Evolutionary conservation across 306 rosid species (phyloP), one percentile per base, ranked within the genome.

Genomic region (Prunus salicina): DNA sequence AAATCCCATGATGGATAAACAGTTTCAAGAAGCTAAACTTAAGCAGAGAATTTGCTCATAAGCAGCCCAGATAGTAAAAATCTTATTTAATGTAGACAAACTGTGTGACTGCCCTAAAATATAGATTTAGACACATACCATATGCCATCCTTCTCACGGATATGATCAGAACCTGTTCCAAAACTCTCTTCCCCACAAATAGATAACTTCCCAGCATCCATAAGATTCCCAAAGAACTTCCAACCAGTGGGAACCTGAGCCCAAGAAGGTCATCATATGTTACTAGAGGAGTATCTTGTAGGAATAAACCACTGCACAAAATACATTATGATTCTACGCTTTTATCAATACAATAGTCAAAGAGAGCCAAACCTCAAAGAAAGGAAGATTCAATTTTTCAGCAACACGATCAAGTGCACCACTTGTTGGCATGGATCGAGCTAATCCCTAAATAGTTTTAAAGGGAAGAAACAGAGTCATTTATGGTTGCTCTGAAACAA

Each of bases 151-250:
- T 96, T 96, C 88, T 96, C 99, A 18, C 99, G 99, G 80, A 96
- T 96, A 78, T 96, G 99, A 82, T 96, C 99, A 12, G 99, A 96
- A 67, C 98, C 98, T 46, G 98, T 96, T 86, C 99, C 97, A 27
- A 96, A 96, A 79, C 99, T 96, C 86, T 96, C 99, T 82, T 96
- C 99, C 66, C 99, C 99, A 13, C 99, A 96, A 67, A 96, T 84
- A 16, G 96, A 96, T 87, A 96, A 80, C 76, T 89, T 86, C 72
- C 97, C 98, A 25, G 97, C 97, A 87, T 96, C 99, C 99, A 92
- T 96, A 72, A 96, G 98, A 87, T 96, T 96, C 66, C 98, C 99
- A 76, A 96, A 96, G 88, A 92, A 96, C 74, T 96, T 96, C 98
- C 99, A 96, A 24, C 98, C 99, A 12, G 99, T 96, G 71, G 99